These are phyloP conservation scores for Colletotrichum sp. DNA, from an alignment of 2,329 filamentous ascomycete species.

Conservation along the genomic window DNA sequence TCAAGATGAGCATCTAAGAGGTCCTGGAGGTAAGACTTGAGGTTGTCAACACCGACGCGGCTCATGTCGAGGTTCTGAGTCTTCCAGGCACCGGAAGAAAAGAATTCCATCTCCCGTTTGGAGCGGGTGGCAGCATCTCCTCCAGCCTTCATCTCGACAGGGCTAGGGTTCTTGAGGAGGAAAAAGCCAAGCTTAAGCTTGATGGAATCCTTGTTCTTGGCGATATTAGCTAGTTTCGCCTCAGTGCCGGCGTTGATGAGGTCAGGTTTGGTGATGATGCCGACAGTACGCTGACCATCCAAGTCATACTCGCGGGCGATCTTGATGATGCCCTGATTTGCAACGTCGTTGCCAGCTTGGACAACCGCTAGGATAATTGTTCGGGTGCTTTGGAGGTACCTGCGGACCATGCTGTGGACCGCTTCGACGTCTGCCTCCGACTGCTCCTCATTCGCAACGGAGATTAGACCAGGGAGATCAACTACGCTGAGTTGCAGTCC, in stretches of 20 bases:
- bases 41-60: slow-evolving; percentile 50
- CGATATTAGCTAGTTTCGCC: slow-evolving; percentile 45
- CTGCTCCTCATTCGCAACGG: slow-evolving; percentile 37
- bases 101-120: slow-evolving; percentile 44
- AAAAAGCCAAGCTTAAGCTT: slow-evolving; percentile 59
- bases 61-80: slow-evolving; percentile 29
- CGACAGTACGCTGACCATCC: slow-evolving; percentile 49
- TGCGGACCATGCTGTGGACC: slow-evolving; percentile 39
- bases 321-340: slow-evolving; percentile 33
- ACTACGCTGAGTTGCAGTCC: slow-evolving; percentile 48
- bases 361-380: slow-evolving; percentile 53
- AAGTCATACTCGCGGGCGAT: slow-evolving; percentile 24
- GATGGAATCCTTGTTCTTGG: slow-evolving; percentile 46
- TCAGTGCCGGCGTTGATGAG: slow-evolving; percentile 38
- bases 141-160: slow-evolving; percentile 26
- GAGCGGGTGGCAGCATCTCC: slow-evolving; percentile 35
- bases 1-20: slow-evolving; percentile 55
- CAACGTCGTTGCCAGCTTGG: slow-evolving; percentile 41
- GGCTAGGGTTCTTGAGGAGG: slow-evolving; percentile 49
- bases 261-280: slow-evolving; percentile 65
- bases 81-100: slow-evolving; percentile 45
- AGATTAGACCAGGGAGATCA: slow-evolving; percentile 52
- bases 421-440: slow-evolving; percentile 34
- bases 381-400: slow-evolving; percentile 43
- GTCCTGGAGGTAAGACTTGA: slow-evolving; percentile 55